These are phyloP conservation scores for Coleophoma eucalyptorum DNA, from an alignment of 2,329 filamentous ascomycete species.

Conservation along the genomic window DNA sequence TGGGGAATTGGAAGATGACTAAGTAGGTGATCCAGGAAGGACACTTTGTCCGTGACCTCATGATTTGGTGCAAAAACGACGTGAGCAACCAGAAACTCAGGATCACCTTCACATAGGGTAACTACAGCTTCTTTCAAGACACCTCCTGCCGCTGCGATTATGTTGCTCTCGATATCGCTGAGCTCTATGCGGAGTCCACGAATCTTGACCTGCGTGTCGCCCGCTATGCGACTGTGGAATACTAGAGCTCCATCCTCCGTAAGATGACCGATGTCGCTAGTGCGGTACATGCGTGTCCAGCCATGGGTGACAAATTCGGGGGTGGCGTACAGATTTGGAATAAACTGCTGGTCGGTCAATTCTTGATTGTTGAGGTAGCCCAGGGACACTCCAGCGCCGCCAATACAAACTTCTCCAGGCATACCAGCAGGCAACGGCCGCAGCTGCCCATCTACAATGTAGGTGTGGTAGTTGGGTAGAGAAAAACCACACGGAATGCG, in stretches of 20 bases:
- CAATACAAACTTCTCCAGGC: slow-evolving; percentile 39
- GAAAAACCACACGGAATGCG: slow-evolving; percentile 4
- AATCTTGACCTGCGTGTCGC: slow-evolving; percentile 32
- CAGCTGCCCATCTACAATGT: slow-evolving; percentile 35
- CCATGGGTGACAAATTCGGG: slow-evolving; percentile 3
- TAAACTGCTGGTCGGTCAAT: slow-evolving; percentile 30
- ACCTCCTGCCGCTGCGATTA: slow-evolving; percentile 19
- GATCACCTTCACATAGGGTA: slow-evolving; percentile 12
- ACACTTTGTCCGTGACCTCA: not conserved
- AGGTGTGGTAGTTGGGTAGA: slow-evolving; percentile 20
- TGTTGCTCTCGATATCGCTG: slow-evolving; percentile 32
- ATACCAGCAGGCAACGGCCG: slow-evolving; percentile 33
- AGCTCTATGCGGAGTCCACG: slow-evolving; percentile 36
- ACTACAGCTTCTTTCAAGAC: slow-evolving; percentile 23
- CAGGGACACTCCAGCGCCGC: slow-evolving; percentile 29
- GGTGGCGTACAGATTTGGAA: not conserved
- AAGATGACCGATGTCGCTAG: slow-evolving; percentile 27
- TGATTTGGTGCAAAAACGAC: slow-evolving; percentile 22
- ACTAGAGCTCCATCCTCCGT: slow-evolving; percentile 23
- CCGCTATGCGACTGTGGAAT: slow-evolving; percentile 25
- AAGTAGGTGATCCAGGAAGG: slow-evolving; percentile 10
- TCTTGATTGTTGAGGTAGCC: slow-evolving; percentile 31
- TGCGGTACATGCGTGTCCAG: slow-evolving; percentile 17
- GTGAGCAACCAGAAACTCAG: slow-evolving; percentile 28
- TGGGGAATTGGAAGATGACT: slow-evolving; percentile 19